phyloP scores from a whole-genome alignment of 805 yeast genomes.

The Yarrowia sp. region DNA sequence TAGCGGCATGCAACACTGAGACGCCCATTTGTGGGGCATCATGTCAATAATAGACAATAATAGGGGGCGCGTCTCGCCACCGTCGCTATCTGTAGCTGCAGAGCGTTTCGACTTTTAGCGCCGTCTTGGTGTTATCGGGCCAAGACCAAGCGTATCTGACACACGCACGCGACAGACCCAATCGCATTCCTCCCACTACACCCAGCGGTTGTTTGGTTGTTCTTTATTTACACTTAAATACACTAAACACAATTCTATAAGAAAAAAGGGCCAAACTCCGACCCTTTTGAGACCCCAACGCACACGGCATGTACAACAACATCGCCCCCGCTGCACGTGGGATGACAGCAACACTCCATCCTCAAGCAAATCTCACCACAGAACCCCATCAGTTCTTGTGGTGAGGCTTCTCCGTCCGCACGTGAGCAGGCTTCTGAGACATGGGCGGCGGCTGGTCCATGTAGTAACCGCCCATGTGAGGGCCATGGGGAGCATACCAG shows the following conservation, averaged over 20 bases:
- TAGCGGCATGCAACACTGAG: background rate
- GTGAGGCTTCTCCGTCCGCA: background rate
- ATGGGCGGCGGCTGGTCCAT: background rate
- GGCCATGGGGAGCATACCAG: constrained; percentile 13
- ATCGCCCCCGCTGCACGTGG: background rate
- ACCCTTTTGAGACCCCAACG: background rate
- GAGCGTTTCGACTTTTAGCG: too few species aligned
- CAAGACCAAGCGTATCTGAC: background rate
- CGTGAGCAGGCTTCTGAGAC: constrained; percentile 4
- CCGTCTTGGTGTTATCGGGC: too few species aligned
- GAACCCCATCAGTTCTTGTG: background rate
- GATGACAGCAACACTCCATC: background rate
- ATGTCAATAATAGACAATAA: too few species aligned
- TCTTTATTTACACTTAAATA: background rate
- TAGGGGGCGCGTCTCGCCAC: too few species aligned
- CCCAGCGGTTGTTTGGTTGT: background rate
- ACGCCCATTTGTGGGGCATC: background rate
- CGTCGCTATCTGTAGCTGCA: too few species aligned
- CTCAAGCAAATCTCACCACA: background rate
- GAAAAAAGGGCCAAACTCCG: background rate
- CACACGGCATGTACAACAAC: background rate
- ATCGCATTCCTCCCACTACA: background rate
- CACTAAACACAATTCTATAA: constrained; percentile 9
- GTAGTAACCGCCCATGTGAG: constrained; percentile 6
- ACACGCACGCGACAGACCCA: background rate